Conservation (phyloP, 2,329 filamentous ascomycete species). For the Verticillium zaregamsianum region DNA sequence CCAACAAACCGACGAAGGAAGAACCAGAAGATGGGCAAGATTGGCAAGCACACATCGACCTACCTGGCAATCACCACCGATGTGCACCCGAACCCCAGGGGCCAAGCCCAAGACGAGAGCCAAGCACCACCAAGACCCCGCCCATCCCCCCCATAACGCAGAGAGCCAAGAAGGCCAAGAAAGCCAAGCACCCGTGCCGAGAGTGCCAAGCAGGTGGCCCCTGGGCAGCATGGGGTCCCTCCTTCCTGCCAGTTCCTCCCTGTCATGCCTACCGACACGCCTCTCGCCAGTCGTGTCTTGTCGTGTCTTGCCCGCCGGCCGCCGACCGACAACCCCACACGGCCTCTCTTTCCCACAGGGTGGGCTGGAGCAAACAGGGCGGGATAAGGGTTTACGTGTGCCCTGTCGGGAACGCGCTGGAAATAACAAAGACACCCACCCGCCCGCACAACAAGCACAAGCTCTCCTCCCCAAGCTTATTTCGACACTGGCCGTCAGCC, state of each 20-base stretch:
- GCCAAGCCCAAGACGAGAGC: neutral
- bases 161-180: neutral
- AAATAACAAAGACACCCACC: neutral
- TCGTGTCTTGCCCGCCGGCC: neutral
- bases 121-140: neutral
- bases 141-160: neutral
- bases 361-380: neutral
- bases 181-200: constrained; percentile 4
- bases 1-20: neutral
- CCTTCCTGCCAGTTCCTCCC: neutral
- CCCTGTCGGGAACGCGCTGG: neutral
- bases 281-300: neutral
- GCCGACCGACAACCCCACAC: neutral
- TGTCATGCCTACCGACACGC: neutral
- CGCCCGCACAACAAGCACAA: neutral
- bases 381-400: constrained; percentile 5
- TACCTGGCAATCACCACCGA: neutral
- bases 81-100: neutral
- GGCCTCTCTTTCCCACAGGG: neutral
- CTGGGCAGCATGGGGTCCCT: neutral
- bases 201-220: constrained; percentile 1
- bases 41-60: neutral
- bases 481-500: constrained; percentile 9
- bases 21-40: neutral
- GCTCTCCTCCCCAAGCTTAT: constrained; percentile 11